Conservation (phyloP, 2,329 filamentous ascomycete genomes). For the Aspergillus unguis region DNA sequence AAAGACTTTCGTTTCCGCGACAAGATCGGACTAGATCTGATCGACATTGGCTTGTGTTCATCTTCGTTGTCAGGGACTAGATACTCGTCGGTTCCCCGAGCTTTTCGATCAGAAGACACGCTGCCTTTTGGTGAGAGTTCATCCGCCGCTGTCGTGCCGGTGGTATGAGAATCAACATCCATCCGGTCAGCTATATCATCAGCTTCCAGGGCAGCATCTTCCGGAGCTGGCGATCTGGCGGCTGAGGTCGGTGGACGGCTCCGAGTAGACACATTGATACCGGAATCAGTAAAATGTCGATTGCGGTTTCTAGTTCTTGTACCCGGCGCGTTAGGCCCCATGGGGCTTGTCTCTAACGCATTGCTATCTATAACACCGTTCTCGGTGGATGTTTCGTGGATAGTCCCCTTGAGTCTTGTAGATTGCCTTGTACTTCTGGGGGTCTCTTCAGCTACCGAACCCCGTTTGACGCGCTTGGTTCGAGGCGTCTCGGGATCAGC, state of each 20-base stretch:
- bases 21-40: constrained; percentile 15
- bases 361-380: constrained; percentile 18
- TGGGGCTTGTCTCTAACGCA: constrained; percentile 17
- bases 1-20: constrained; percentile 28
- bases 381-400: constrained; percentile 18
- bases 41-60: constrained; percentile 8
- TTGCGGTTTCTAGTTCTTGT: constrained; percentile 18
- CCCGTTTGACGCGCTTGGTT: constrained; percentile 31
- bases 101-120: constrained; percentile 7
- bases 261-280: constrained; percentile 7
- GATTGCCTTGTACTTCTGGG: constrained; percentile 35
- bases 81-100: neutral
- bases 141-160: neutral
- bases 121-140: constrained; percentile 13
- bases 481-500: constrained; percentile 30
- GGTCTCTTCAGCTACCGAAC: constrained; percentile 28
- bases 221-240: constrained; percentile 16
- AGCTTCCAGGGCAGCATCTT: constrained; percentile 12
- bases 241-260: constrained; percentile 2
- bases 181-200: constrained; percentile 6
- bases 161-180: constrained; percentile 9
- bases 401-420: constrained; percentile 29
- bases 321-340: constrained; percentile 11
- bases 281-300: constrained; percentile 11
- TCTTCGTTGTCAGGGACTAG: constrained; percentile 4